Evolutionary conservation across 371 early-diverging fungal genomes (phyloP).

Genomic region (Apophysomyces variabilis): DNA sequence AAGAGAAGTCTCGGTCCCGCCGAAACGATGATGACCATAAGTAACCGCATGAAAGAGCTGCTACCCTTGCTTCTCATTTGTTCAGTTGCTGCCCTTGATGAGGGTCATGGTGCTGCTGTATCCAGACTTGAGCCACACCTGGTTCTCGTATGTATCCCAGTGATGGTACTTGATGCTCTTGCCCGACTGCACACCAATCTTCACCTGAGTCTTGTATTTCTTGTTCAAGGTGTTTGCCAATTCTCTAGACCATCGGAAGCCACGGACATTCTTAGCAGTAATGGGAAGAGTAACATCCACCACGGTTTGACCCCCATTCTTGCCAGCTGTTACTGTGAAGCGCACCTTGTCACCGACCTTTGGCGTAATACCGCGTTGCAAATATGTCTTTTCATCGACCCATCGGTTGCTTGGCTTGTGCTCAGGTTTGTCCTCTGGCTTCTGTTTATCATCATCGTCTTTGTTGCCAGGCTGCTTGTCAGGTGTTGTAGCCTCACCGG

Average conservation of each 20-base stretch:
- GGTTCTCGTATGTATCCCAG: not conserved
- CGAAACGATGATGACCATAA: no score
- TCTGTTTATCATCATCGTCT: constrained; percentile 47
- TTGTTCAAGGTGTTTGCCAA: not conserved
- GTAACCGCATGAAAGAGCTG: no score
- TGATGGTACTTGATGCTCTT: not conserved
- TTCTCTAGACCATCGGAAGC: not conserved
- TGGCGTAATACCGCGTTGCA: constrained; percentile 39
- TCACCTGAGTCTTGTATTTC: not conserved
- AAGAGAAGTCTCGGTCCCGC: no score
- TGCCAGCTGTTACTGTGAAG: not conserved
- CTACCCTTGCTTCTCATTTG: no score
- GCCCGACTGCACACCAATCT: not conserved
- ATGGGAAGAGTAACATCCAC: not conserved
- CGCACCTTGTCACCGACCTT: constrained; percentile 70
- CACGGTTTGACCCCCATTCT: not conserved
- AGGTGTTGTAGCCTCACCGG: constrained; percentile 27
- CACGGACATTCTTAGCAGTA: not conserved
- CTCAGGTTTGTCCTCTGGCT: constrained; percentile 36
- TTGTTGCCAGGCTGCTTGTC: constrained; percentile 43
- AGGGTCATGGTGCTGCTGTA: no score
- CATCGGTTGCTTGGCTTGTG: constrained; percentile 74
- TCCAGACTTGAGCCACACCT: not conserved
- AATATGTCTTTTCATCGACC: constrained; percentile 10
- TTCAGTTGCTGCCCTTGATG: no score